Percentiles rank a stretch among this genome's conserved stretches.
These are phyloP conservation scores for Beauveria bassiana DNA, from an alignment of 2,329 filamentous ascomycete species.

Conservation along the genomic window DNA sequence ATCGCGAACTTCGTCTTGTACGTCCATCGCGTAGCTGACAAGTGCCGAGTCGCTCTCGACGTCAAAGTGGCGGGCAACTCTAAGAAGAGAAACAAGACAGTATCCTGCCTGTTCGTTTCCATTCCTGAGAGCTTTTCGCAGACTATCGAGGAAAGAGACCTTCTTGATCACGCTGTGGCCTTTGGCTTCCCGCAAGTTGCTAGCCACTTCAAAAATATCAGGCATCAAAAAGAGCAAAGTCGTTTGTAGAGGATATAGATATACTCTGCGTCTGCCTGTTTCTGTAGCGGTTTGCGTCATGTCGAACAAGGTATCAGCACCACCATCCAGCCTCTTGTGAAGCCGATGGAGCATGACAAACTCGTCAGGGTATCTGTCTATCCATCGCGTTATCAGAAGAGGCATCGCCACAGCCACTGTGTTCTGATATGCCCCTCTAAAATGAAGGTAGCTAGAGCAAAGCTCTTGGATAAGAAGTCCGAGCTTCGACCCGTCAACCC, in stretches of 20 bases:
- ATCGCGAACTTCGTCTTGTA: conserved; percentile 61
- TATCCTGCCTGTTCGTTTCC: conserved; percentile 60
- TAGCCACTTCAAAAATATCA: conserved; percentile 63
- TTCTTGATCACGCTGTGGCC: conserved; percentile 57
- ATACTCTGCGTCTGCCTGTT: conserved; percentile 44
- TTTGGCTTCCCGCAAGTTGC: conserved; percentile 57
- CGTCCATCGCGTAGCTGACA: conserved; percentile 60
- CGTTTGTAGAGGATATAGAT: conserved; percentile 56
- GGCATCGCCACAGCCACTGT: conserved; percentile 56
- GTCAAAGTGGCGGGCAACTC: conserved; percentile 56
- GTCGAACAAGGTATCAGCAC: conserved; percentile 60
- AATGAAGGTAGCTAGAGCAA: conserved; percentile 58
- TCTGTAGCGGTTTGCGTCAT: conserved; percentile 58
- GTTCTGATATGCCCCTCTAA: conserved; percentile 56
- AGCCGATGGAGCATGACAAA: conserved; percentile 56
- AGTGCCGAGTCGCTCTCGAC: conserved; percentile 55
- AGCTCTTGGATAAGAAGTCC: conserved; percentile 57
- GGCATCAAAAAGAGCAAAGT: conserved; percentile 56
- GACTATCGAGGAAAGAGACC: conserved; percentile 54
- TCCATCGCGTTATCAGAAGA: conserved; percentile 56
- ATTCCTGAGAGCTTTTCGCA: conserved; percentile 56
- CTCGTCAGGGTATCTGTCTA: conserved; percentile 56
- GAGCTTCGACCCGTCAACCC: conserved; percentile 56
- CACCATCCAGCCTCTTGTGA: conserved; percentile 55
- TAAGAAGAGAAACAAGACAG: conserved; percentile 55